phyloP scores from a whole-genome alignment of 495 filamentous ascomycete species.

The Penicillium crystallinum region DNA sequence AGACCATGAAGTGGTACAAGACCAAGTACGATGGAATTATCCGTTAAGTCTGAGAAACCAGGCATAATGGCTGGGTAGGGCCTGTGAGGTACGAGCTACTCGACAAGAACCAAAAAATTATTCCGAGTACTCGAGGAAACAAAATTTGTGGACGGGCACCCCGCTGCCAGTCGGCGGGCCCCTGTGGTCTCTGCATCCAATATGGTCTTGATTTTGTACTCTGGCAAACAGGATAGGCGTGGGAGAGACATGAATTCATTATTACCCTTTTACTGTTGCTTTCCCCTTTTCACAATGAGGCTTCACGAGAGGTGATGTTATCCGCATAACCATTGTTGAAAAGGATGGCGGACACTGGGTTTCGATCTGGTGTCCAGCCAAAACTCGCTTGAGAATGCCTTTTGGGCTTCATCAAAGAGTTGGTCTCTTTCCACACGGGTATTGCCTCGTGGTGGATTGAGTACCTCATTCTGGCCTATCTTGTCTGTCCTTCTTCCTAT shows the following conservation, averaged over 20 bases:
- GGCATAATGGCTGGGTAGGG: slow-evolving; percentile 21
- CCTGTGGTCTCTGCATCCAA: slow-evolving; percentile 27
- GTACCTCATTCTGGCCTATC: slow-evolving; percentile 24
- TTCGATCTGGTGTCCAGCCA: slow-evolving; percentile 8
- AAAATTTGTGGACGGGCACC: slow-evolving; percentile 23
- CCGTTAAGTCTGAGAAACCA: slow-evolving; percentile 55
- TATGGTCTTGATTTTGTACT: slow-evolving; percentile 35
- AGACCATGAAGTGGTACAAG: slow-evolving; percentile 99
- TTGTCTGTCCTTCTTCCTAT: slow-evolving; percentile 18
- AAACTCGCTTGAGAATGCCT: slow-evolving; percentile 22
- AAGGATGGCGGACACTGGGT: slow-evolving; percentile 24
- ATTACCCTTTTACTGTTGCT: slow-evolving; percentile 31
- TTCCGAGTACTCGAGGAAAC: slow-evolving; percentile 22
- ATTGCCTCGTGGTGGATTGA: neutral
- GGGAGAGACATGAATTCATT: slow-evolving; percentile 43
- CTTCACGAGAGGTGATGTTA: slow-evolving; percentile 45
- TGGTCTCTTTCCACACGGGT: slow-evolving; percentile 12
- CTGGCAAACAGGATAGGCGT: slow-evolving; percentile 43
- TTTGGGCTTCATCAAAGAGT: slow-evolving; percentile 22
- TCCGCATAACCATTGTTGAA: slow-evolving; percentile 50
- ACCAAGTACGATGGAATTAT: slow-evolving; percentile 97
- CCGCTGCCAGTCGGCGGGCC: slow-evolving; percentile 15
- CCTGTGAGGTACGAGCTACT: slow-evolving; percentile 39
- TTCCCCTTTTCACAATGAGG: slow-evolving; percentile 46
- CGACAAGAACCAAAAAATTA: slow-evolving; percentile 33